Conservation (phyloP, 805 yeast species). For the Pichia sporocuriosa region DNA sequence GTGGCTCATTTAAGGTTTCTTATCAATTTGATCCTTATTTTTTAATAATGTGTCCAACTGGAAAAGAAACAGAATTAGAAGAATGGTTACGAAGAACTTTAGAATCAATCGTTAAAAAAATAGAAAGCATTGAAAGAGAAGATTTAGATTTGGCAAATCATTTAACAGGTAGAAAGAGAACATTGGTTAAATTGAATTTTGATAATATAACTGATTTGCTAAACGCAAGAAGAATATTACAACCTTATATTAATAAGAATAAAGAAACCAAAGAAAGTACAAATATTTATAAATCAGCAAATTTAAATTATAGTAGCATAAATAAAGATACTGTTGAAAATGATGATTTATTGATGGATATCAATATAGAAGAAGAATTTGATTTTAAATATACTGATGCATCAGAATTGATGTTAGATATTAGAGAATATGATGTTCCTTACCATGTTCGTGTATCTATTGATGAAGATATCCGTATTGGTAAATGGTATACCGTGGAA, state of each 20-base stretch:
- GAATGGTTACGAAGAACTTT: conserved; percentile 67
- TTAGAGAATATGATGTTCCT: conserved; percentile 93
- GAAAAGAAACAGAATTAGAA: conserved; percentile 70
- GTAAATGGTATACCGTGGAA: conserved; percentile 88
- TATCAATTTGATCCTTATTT: conserved; percentile 84
- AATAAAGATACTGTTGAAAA: conserved; percentile 28
- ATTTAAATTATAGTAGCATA: conserved; percentile 32
- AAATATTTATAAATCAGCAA: conserved; percentile 59
- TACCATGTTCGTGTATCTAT: conserved; percentile 95
- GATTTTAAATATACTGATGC: conserved; percentile 40
- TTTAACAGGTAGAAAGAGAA: conserved; percentile 63
- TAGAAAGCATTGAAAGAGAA: conserved; percentile 57
- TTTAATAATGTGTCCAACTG: conserved; percentile 56
- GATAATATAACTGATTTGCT: conserved; percentile 68
- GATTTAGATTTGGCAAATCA: conserved; percentile 84
- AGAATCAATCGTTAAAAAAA: conserved; percentile 55
- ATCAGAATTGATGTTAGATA: conserved; percentile 62
- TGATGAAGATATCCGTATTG: conserved; percentile 79
- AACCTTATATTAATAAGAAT: conserved; percentile 68
- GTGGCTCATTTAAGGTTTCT: conserved; percentile 89
- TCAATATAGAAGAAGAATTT: conserved; percentile 14
- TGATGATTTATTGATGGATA: conserved; percentile 26
- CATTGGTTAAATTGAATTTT: conserved; percentile 62
- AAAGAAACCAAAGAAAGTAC: conserved; percentile 52
- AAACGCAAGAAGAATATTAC: conserved; percentile 61